These are phyloP conservation scores for Pisolithus sp. DNA, from an alignment of 768 basidiomycete species.

Conservation along the genomic window DNA sequence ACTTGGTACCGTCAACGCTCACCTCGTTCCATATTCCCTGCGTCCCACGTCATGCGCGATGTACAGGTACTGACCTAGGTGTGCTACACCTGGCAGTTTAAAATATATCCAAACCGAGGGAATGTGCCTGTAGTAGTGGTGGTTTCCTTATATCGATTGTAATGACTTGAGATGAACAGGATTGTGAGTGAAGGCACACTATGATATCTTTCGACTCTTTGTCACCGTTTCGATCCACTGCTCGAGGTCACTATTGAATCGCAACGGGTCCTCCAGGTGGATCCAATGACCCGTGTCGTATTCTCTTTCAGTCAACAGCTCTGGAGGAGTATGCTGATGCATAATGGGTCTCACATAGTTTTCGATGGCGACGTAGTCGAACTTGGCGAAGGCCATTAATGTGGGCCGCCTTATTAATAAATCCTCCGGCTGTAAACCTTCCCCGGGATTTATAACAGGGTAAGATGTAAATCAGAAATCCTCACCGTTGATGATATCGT, in stretches of 20 bases:
- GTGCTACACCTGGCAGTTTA: conserved; percentile 1
- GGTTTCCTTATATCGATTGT: neutral
- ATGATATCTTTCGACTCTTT: neutral
- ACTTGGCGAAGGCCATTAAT: conserved; percentile 31
- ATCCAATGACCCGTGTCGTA: conserved; percentile 36
- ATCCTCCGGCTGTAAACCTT: conserved; percentile 19
- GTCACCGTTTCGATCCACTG: conserved; percentile 21
- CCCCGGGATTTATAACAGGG: neutral
- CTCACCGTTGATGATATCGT: conserved; percentile 25
- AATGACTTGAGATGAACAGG: too few species aligned
- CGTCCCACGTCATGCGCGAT: conserved; percentile 4
- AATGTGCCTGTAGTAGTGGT: neutral
- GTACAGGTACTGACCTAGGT: conserved; percentile 22
- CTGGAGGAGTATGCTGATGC: conserved; percentile 19
- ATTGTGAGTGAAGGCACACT: too few species aligned
- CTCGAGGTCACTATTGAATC: conserved; percentile 30
- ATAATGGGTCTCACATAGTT: conserved; percentile 18
- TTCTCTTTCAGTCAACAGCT: conserved; percentile 22
- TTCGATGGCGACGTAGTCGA: conserved; percentile 29
- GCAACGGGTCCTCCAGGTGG: conserved; percentile 27
- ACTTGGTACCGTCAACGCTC: conserved; percentile 2
- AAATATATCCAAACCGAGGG: neutral
- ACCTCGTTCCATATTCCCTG: neutral
- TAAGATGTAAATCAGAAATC: neutral
- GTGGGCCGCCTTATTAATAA: conserved; percentile 29